phyloP scores from a whole-genome alignment of 2,329 filamentous ascomycete genomes.

The Chalara sp. region DNA sequence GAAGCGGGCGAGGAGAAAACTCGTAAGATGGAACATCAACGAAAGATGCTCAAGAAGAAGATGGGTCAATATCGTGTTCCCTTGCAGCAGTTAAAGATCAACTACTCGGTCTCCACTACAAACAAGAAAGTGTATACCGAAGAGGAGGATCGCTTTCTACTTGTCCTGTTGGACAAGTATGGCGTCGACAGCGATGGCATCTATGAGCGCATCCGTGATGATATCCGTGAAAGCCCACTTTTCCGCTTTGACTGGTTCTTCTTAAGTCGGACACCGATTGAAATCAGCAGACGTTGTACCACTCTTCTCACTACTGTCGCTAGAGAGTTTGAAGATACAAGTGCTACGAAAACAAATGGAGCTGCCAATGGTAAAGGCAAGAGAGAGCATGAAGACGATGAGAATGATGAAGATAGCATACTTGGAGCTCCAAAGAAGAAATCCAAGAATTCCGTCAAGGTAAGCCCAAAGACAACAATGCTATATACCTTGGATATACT shows the following conservation, averaged over 20 bases:
- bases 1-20: constrained; percentile 89
- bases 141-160: constrained; percentile 90
- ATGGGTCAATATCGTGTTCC: constrained; percentile 95
- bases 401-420: constrained; percentile 76
- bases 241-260: constrained; percentile 99
- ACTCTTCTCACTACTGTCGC: constrained; percentile 92
- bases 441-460: constrained; percentile 78
- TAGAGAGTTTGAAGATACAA: constrained; percentile 77
- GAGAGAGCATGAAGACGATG: constrained; percentile 71
- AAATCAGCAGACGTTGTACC: constrained; percentile 86
- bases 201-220: constrained; percentile 92
- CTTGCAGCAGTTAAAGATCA: constrained; percentile 95
- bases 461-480: constrained; percentile 14
- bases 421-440: constrained; percentile 93
- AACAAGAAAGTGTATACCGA: constrained; percentile 99
- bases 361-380: constrained; percentile 61
- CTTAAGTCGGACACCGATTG: constrained; percentile 84
- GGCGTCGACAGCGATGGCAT: constrained; percentile 87
- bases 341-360: constrained; percentile 45
- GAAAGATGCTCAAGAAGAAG: constrained; percentile 90
- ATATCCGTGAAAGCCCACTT: constrained; percentile 87
- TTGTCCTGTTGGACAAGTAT: constrained; percentile 87
- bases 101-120: constrained; percentile 96
- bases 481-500: constrained; percentile 8
- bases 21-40: constrained; percentile 83